Conservation (phyloP, 441 rosid genomes). For the Breynia disticha region DNA sequence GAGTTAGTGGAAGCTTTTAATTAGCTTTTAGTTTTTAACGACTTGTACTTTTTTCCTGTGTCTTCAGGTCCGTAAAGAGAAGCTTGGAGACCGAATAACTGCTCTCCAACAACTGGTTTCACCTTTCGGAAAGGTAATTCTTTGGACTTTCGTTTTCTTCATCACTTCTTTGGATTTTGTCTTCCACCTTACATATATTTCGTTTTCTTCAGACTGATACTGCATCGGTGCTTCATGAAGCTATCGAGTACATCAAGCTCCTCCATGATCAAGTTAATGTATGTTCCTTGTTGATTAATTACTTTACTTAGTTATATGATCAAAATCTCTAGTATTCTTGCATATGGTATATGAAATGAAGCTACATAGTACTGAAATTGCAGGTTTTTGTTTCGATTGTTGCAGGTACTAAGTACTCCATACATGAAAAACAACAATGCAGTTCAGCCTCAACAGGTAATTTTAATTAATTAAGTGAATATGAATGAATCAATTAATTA, state of each 20-base stretch:
- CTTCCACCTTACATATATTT: constrained; percentile 14
- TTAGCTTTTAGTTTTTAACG: not conserved
- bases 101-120: constrained; percentile 99
- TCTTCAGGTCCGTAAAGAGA: constrained; percentile 90
- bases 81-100: constrained; percentile 99
- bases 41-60: not conserved
- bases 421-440: constrained; percentile 21
- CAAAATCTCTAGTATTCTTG: too few species aligned
- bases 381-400: not conserved
- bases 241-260: constrained; percentile 89
- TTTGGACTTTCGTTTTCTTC: constrained; percentile 12
- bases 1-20: not conserved
- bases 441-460: constrained; percentile 44
- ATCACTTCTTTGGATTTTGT: constrained; percentile 15
- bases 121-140: constrained; percentile 95
- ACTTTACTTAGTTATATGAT: too few species aligned
- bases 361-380: not conserved
- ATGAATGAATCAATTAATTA: too few species aligned
- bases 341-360: not conserved
- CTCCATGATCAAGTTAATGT: constrained; percentile 91
- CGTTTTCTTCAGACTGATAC: constrained; percentile 71
- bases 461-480: constrained; percentile 1
- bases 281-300: constrained; percentile 27
- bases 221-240: constrained; percentile 97
- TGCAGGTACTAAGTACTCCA: constrained; percentile 43